Base-by-base conservation (phyloP, 169 alveolate genomes). In the Plasmodium inui region DNA sequence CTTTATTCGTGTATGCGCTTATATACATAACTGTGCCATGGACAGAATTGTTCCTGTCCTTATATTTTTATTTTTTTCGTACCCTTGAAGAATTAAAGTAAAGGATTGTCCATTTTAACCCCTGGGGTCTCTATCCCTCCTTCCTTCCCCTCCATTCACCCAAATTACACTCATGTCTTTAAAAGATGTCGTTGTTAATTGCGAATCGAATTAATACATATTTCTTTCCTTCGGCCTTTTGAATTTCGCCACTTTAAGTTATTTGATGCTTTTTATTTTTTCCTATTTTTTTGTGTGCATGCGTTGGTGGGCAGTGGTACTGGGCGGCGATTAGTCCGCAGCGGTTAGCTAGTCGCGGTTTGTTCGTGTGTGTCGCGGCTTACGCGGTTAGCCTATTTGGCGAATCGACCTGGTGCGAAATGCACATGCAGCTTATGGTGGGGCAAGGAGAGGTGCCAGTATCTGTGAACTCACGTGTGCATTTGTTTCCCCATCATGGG, bases 211-310 rank as follows among this genome's bases (percentile, higher is more conserved):
- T 44, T 41, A 41, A 50, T 80, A 41, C 67, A 79, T 41, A 10
- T 80, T 80, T n/a, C 67, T 19, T 80, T 34, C 39, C 32, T 50
- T 12, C n/a, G 61, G 61, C 37, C 71, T 82, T 82, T 17, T 39
- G 19, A 55, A n/a, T 81, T 50, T 80, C 6, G 53, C 39, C 30
- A 32, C 41, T 82, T 82, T 57, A 53, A 50, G 57, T 53, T 28
- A 82, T 82, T 82, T 82, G 90, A 55, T 82, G 90, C 90, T 55
- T 82, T 82, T 82, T 82, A 53, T 57, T 53, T 61, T 53, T 82
- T 19, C 72, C 72, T 26, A 61, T 19, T 55, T 82, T 82, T 55
- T 55, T 82, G 90, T 41, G 2, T 50, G 61, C 22, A 50, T 50
- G 61, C 61, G 22, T 50, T 50, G 61, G 61, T 50, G 61, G 61